A percentile compares a stretch with the other conserved stretches of the same genome.
Evolutionary conservation across 2,329 filamentous ascomycete genomes (phyloP).

Genomic region (Akanthomyces uredinophilus): DNA sequence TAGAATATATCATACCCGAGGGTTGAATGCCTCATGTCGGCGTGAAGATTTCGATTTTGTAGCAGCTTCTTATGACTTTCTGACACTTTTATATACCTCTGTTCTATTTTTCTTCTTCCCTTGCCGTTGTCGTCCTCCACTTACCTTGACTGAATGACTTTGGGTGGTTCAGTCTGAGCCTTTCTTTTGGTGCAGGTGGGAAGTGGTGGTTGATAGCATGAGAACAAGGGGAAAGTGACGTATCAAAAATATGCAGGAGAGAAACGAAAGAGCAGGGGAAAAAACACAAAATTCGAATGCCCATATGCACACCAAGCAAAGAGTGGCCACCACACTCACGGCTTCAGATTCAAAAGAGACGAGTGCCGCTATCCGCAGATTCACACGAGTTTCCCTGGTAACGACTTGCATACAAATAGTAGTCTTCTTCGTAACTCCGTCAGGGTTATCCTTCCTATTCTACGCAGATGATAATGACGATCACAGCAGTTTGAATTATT

Average conservation of each 20-base stretch:
- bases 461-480: too few relatives aligned
- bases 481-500: too few relatives aligned
- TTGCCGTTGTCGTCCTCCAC: neutral
- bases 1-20: constrained; percentile 14
- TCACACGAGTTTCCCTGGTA: too few relatives aligned
- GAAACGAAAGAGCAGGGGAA: neutral
- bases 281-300: too few relatives aligned
- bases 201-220: neutral
- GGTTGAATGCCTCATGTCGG: constrained; percentile 3
- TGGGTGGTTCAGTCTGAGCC: neutral
- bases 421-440: too few relatives aligned
- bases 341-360: neutral
- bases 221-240: neutral
- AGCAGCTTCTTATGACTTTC: constrained; percentile 1
- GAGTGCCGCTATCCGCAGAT: too few relatives aligned
- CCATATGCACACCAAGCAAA: neutral
- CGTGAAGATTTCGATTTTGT: constrained; percentile 6
- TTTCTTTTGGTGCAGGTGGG: neutral
- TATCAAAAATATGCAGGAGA: neutral
- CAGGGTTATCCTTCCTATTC: too few relatives aligned
- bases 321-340: neutral
- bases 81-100: constrained; percentile 7
- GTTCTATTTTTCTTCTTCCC: neutral
- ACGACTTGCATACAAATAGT: too few relatives aligned
- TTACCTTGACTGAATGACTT: neutral